These are phyloP conservation scores for Inga leiocalycina DNA, from an alignment of 306 rosid species.

Conservation along the genomic window DNA sequence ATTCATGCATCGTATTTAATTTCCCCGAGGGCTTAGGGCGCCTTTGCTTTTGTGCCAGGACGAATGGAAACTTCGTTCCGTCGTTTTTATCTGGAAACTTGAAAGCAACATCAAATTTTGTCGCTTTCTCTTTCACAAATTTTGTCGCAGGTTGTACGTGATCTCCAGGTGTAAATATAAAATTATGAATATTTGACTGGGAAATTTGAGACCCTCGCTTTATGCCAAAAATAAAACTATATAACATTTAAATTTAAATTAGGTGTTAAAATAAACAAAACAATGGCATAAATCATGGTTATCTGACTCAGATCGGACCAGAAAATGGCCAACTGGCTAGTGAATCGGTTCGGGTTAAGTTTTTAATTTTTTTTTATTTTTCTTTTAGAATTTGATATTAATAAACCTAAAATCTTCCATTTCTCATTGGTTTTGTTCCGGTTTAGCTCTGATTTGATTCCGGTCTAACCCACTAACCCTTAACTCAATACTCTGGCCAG, in stretches of 20 bases:
- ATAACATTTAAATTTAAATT: background rate
- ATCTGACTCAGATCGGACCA: no score
- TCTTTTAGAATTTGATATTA: no score
- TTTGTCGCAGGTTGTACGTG: slow-evolving; percentile 24
- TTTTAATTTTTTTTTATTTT: no score
- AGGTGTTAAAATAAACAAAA: background rate
- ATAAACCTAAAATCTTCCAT: no score
- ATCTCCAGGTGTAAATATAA: slow-evolving; percentile 1
- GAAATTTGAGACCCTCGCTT: background rate
- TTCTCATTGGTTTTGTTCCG: no score
- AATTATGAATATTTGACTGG: background rate
- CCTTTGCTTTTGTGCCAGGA: slow-evolving; percentile 38
- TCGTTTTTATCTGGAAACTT: slow-evolving; percentile 30
- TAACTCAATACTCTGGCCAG: no score
- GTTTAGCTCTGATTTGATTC: no score
- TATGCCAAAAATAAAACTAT: background rate
- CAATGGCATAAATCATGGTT: background rate
- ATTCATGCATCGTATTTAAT: slow-evolving; percentile 49
- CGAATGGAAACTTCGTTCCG: slow-evolving; percentile 42
- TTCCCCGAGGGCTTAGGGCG: slow-evolving; percentile 13
- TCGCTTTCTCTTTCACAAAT: slow-evolving; percentile 14
- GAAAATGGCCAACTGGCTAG: no score
- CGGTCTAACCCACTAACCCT: no score
- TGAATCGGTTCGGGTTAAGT: no score
- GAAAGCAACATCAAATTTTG: slow-evolving; percentile 12